Evolutionary conservation across 73 alveolate species (phyloP), one percentile per base, ranked within the genome.

Genomic region (Paramecium caudatum): DNA sequence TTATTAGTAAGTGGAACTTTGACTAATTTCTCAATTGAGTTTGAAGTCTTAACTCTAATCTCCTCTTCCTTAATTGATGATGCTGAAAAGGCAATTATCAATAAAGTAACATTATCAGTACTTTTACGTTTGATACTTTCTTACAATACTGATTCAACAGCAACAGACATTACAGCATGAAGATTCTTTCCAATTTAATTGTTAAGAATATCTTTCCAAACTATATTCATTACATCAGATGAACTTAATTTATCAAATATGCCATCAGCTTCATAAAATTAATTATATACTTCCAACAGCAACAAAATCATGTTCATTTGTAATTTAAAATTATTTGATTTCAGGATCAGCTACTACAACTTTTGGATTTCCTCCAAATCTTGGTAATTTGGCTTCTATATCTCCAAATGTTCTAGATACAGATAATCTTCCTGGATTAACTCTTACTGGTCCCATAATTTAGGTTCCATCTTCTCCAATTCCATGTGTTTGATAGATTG

Each of bases 331-430:
- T 39, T 93, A 13, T 55, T 90, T 95, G 4, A 98, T 93, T 61
- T 98, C 99, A 47, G 99, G 99, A 10, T 92, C 94, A 50, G 99
- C 92, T n/a, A 96, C 94, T 1, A 98, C 92, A 2, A 98, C 99
- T 61, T 97, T 96, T 9, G 98, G 98, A 62, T 95, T 98, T 49
- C 99, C 99, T 19, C 99, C 99, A 91, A 41, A 94, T 63, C 92
- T 93, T 62, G 78, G 91, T 3, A 91, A 33, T 91, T 98, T 98
- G 33, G 99, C 99, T 65, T 98, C 99, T 0, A 91, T 93, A 93
- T 98, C 99, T 16, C 99, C 99, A 63, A 98, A 90, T 19, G 99
- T 93, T 83, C 99, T 94, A 46, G 99, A 92, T 8, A 98, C 99
- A n/a, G 98, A 94, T 25, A 98, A 94, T 78, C 97, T 96, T 4